phyloP scores from a whole-genome alignment of 1,284 basidiomycete genomes.

The Ceraceosorus guamensis region DNA sequence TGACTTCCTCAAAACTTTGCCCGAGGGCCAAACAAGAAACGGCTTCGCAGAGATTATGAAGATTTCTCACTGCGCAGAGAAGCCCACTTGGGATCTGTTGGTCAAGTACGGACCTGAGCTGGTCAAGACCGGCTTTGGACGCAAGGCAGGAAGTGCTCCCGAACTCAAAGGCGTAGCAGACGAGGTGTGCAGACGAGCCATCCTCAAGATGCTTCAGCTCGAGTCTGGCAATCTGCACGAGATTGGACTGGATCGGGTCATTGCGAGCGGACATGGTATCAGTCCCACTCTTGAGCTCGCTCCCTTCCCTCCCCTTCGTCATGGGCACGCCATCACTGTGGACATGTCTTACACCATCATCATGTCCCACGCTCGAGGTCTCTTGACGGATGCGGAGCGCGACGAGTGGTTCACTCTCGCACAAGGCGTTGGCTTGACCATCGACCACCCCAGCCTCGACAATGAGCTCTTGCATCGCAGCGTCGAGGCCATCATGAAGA shows the following conservation, averaged over 20 bases:
- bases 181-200: slow-evolving; percentile 51
- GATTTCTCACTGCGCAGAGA: slow-evolving; percentile 52
- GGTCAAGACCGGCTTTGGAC: slow-evolving; percentile 51
- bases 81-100: slow-evolving; percentile 50
- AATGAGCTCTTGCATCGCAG: slow-evolving; percentile 48
- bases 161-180: slow-evolving; percentile 48
- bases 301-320: slow-evolving; percentile 35
- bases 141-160: slow-evolving; percentile 44
- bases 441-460: slow-evolving; percentile 51
- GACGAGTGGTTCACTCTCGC: slow-evolving; percentile 51
- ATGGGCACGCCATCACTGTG: slow-evolving; percentile 52
- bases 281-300: slow-evolving; percentile 51
- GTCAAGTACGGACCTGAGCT: slow-evolving; percentile 52
- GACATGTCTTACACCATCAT: slow-evolving; percentile 53
- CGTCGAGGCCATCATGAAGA: slow-evolving; percentile 52
- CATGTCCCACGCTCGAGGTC: slow-evolving; percentile 50
- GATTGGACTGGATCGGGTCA: slow-evolving; percentile 52
- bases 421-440: slow-evolving; percentile 50
- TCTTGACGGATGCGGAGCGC: slow-evolving; percentile 50
- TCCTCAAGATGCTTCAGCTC: slow-evolving; percentile 53
- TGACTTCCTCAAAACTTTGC: slow-evolving; percentile 52
- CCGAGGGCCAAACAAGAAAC: slow-evolving; percentile 52
- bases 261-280: slow-evolving; percentile 53
- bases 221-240: slow-evolving; percentile 53
- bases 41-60: slow-evolving; percentile 53